Evolutionary conservation across 1,284 basidiomycete species (phyloP).

Genomic region (Thelephora terrestris): DNA sequence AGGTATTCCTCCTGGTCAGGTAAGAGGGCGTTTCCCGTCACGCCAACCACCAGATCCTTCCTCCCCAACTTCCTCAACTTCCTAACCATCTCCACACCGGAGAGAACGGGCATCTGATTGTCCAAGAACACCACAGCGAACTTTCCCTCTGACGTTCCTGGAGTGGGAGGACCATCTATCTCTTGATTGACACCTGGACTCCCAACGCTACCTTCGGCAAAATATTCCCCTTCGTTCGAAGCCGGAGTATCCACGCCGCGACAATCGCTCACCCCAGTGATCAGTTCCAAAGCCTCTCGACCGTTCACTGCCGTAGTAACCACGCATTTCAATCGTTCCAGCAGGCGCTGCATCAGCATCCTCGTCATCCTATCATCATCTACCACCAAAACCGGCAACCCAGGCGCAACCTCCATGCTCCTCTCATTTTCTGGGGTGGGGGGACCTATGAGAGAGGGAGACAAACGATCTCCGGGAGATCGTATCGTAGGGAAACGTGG

Average conservation of each 20-base stretch:
- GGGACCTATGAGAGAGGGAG: too few relatives aligned
- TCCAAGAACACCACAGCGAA: conserved; percentile 77
- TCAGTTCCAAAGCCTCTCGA: conserved; percentile 67
- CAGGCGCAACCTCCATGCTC: conserved; percentile 22
- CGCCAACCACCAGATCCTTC: conserved; percentile 69
- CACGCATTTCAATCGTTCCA: conserved; percentile 68
- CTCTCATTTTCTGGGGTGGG: too few relatives aligned
- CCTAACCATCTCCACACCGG: conserved; percentile 65
- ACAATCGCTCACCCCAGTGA: conserved; percentile 30
- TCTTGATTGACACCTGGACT: conserved; percentile 11
- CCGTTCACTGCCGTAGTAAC: conserved; percentile 86
- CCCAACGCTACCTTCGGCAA: too few relatives aligned
- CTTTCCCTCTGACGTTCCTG: conserved; percentile 16
- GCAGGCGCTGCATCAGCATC: conserved; percentile 72
- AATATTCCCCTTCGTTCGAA: conserved; percentile 15
- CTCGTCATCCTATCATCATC: conserved; percentile 76
- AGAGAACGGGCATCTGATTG: conserved; percentile 82
- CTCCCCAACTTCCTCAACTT: conserved; percentile 59
- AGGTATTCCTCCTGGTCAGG: not conserved
- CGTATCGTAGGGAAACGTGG: too few relatives aligned
- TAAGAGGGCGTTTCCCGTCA: conserved; percentile 36
- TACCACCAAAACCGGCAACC: conserved; percentile 58
- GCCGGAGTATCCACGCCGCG: conserved; percentile 6
- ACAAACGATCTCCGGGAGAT: too few relatives aligned
- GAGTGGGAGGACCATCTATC: conserved; percentile 10